Base-by-base conservation (phyloP, 1,284 basidiomycete species). In the Moesziomyces sp. region DNA sequence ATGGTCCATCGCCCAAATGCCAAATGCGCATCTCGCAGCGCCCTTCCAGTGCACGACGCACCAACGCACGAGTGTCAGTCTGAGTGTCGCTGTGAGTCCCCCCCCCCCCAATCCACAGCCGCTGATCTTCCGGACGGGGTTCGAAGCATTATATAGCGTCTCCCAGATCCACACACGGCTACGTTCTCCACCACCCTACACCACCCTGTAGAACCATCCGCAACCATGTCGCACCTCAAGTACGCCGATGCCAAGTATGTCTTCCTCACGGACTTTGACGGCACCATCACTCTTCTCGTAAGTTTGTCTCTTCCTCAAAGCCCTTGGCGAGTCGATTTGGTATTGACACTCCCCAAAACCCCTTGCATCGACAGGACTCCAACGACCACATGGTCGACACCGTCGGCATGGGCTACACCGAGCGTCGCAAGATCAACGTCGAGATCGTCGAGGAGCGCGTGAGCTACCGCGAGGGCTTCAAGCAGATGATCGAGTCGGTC, bases 301-400 rank as follows among this genome's bases (percentile, higher is more conserved):
- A 69, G 75, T 71, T 35, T 23, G 46, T 26, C 16, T 26, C 30
- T 21, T 10, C 24, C 21, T 21, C 21, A 21, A 21, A 21, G 30
- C 2, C 46, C 16, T 11, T 14, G 13, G 9, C n/a, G 9, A 11
- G 16, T 28, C 14, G 14, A 13, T 46, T 61, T 26, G 47, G 50
- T 19, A 47, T 52, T 16, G 28, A 28, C 21, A 21, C 21, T 21
- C 21, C 21, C 21, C 21, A 21, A 21, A 21, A 21, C 21, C 21
- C 21, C 21, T 21, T 21, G 21, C 21, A 21, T 21, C 21, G 21
- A 16, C 55, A 71, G 58, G 82, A 83, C 71, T 82, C 80, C 40
- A 83, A 83, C 58, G 82, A 83, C 72, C 80, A 83, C 77, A 83
- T 83, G 82, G 81, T 83, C 62, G 82, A 83, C 71, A 80, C 76